Base-by-base conservation (phyloP, 2,329 filamentous ascomycete species). In the Curvularia lunata region DNA sequence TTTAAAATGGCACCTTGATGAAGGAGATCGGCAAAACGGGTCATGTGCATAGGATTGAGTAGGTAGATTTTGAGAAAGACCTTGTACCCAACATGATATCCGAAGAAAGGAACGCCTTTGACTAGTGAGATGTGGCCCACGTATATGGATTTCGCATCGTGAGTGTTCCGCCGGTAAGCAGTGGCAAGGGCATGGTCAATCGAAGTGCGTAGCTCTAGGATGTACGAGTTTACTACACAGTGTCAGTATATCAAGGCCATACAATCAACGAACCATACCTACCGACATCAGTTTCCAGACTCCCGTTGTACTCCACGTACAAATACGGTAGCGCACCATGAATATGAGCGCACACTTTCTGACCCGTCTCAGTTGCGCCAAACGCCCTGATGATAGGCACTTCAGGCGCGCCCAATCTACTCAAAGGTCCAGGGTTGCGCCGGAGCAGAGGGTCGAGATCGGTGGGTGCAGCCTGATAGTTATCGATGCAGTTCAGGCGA, bases 271-370 rank as follows among this genome's bases (percentile, higher is more conserved):
- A 10, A 18, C 6, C 25, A 27, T 7, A 67, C 85, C 73, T 77
- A 93, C 91, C 90, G 74, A 88, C 84, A 62, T 90, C 84, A 9
- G 83, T 81, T 40, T 82, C 83, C 59, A 95, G 76, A 66, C 84
- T 85, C 21, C 91, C 92, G 47, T 84, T 81, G 75, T 97, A 97
- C 75, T 94, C 89, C 54, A 99, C 83, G 74, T 92, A 98, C n/a
- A 98, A 81, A 73, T 99, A 99, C 1, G 95, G 95, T 69, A 99
- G 93, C 21, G 91, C 92, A 59, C 96, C 95, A 77, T 98, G 95
- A 54, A 99, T 87, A 79, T 99, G 95, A 28, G 91, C 91, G 79
- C 95, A 97, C 16, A 97, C 92, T 73, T 96, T 97, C 78, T 98
- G 93, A 0, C 95, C 95, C 0, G 92, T 95, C 75, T 96, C 92